Percentiles rank a stretch among this genome's conserved stretches.
phyloP scores from a whole-genome alignment of 768 basidiomycete genomes.

The Hemileccinum impolitum region DNA sequence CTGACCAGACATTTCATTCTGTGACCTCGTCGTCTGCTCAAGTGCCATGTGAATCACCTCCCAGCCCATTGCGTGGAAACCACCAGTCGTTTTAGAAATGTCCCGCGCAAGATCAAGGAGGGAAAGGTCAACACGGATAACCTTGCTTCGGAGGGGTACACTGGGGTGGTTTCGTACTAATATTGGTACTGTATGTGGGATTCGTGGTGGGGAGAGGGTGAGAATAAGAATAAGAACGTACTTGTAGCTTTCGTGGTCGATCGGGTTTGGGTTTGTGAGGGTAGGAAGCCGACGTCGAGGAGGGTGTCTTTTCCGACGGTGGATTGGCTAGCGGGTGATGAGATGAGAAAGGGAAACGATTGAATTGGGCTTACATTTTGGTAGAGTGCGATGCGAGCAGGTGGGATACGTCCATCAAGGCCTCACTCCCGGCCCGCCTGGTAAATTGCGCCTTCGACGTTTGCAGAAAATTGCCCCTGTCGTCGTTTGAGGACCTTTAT shows the following conservation, averaged over 20 bases:
- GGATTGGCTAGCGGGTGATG: slow-evolving; percentile 49
- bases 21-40: no score
- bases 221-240: slow-evolving; percentile 34
- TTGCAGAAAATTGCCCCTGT: slow-evolving; percentile 74
- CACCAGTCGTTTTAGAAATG: no score
- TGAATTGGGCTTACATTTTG: slow-evolving; percentile 54
- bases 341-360: neutral
- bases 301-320: slow-evolving; percentile 72
- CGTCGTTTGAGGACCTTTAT: slow-evolving; percentile 64
- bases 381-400: slow-evolving; percentile 72
- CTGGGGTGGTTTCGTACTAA: no score
- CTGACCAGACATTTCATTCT: no score
- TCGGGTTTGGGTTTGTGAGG: slow-evolving; percentile 83
- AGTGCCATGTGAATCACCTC: no score
- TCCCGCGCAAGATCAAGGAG: no score
- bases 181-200: slow-evolving; percentile 51
- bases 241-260: slow-evolving; percentile 84
- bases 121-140: no score
- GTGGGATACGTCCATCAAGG: slow-evolving; percentile 84
- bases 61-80: no score
- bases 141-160: no score
- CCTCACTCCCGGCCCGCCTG: no score
- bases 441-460: slow-evolving; percentile 73
- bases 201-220: neutral
- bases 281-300: slow-evolving; percentile 79